phyloP scores from a whole-genome alignment of 345 rosid species.

The Leavenworthia alabamica region DNA sequence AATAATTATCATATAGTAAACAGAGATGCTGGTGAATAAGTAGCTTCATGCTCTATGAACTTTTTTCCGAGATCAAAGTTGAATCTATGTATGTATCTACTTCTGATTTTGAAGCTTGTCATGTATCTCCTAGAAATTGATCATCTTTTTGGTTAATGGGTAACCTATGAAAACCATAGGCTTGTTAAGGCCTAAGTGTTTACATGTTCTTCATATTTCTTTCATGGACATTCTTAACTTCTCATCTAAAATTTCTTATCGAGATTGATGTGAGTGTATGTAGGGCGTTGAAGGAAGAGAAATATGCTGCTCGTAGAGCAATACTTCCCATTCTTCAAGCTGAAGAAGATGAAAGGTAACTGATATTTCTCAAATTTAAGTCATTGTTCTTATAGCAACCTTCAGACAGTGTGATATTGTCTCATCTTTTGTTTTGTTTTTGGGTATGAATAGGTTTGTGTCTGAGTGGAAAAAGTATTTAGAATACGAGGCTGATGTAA shows the following conservation, averaged over 20 bases:
- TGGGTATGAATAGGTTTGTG: slow-evolving; percentile 50
- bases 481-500: slow-evolving; percentile 94
- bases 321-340: slow-evolving; percentile 92
- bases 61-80: neutral
- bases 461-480: slow-evolving; percentile 96
- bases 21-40: neutral
- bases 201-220: neutral
- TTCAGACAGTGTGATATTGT: slow-evolving; percentile 3
- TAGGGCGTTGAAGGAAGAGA: slow-evolving; percentile 97
- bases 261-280: slow-evolving; percentile 10
- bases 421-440: neutral
- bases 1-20: neutral
- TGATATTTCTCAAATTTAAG: neutral
- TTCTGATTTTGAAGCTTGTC: too few species aligned
- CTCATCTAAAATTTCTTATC: neutral
- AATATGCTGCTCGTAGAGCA: slow-evolving; percentile 81
- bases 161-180: too few species aligned
- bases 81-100: neutral
- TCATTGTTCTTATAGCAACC: neutral
- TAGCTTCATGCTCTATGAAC: slow-evolving; percentile 1
- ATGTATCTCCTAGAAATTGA: too few species aligned
- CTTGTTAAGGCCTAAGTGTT: too few species aligned
- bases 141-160: too few species aligned
- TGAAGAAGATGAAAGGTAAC: slow-evolving; percentile 97
- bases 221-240: neutral